Evolutionary conservation across 208 protist genomes (phyloP).

Genomic region (Phytomonas sp.): DNA sequence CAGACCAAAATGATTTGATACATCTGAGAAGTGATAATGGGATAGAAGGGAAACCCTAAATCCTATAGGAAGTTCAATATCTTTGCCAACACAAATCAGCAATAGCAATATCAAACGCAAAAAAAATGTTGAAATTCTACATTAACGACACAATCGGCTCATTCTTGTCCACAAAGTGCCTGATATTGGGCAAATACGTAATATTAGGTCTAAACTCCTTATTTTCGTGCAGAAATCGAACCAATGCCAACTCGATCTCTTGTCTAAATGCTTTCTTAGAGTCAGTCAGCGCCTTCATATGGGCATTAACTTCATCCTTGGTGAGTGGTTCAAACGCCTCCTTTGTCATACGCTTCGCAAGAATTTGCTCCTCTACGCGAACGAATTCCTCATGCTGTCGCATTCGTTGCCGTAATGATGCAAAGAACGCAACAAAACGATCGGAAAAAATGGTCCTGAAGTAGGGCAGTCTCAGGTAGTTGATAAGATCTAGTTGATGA

Average conservation of each 20-base stretch:
- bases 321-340: conserved; percentile 25
- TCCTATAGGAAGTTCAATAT: neutral
- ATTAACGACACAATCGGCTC: conserved; percentile 6
- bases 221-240: conserved; percentile 78
- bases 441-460: conserved; percentile 71
- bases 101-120: neutral
- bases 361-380: conserved; percentile 1
- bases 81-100: neutral
- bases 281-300: conserved; percentile 39
- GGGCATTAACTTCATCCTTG: conserved; percentile 20
- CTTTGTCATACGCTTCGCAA: conserved; percentile 29
- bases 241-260: conserved; percentile 66
- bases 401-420: conserved; percentile 40
- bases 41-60: neutral
- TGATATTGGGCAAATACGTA: conserved; percentile 73
- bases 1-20: neutral
- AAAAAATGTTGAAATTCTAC: neutral
- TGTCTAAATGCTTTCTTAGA: conserved; percentile 32
- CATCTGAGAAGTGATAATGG: neutral
- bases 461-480: conserved; percentile 66
- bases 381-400: conserved; percentile 36
- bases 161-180: neutral
- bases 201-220: conserved; percentile 73
- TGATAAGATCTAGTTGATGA: conserved; percentile 54
- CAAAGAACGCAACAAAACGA: conserved; percentile 60